Evolutionary conservation across 371 early-diverging fungal species (phyloP).

Genomic region (Mucor piriformis): DNA sequence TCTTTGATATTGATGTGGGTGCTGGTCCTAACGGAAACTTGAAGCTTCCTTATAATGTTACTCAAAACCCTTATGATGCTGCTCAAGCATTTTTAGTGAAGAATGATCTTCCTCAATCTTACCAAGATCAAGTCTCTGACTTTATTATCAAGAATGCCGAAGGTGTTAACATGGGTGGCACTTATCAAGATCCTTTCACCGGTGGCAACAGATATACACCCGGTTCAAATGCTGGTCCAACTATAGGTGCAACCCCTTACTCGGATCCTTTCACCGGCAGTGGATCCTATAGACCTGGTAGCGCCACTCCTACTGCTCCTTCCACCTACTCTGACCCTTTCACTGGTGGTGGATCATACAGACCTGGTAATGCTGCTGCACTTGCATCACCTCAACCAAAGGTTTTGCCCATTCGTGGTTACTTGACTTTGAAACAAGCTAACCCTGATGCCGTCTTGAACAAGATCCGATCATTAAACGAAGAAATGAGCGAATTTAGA

Average conservation of each 20-base stretch:
- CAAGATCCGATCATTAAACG: constrained; percentile 76
- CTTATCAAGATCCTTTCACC: constrained; percentile 75
- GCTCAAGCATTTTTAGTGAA: constrained; percentile 89
- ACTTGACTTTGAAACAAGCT: constrained; percentile 70
- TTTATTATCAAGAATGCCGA: constrained; percentile 91
- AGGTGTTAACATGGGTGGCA: constrained; percentile 55
- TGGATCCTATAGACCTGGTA: constrained; percentile 25
- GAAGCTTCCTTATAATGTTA: constrained; percentile 92
- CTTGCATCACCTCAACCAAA: constrained; percentile 18
- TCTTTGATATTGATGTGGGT: constrained; percentile 95
- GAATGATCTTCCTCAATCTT: constrained; percentile 80
- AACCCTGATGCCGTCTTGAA: constrained; percentile 72
- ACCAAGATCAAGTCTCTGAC: constrained; percentile 90
- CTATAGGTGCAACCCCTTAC: constrained; percentile 11
- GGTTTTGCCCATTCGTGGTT: constrained; percentile 34
- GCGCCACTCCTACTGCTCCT: not conserved
- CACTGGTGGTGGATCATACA: constrained; percentile 30
- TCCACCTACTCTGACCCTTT: constrained; percentile 34
- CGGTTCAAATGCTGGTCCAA: constrained; percentile 5
- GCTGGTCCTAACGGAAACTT: constrained; percentile 75
- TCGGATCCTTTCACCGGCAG: constrained; percentile 59
- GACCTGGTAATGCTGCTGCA: constrained; percentile 9
- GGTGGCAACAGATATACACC: constrained; percentile 60
- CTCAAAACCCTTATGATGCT: constrained; percentile 90
- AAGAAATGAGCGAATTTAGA: constrained; percentile 23